A percentile compares a stretch with the other conserved stretches of the same genome.
phyloP scores from a whole-genome alignment of 352 stramenopile genomes.

The Phytophthora multivora region DNA sequence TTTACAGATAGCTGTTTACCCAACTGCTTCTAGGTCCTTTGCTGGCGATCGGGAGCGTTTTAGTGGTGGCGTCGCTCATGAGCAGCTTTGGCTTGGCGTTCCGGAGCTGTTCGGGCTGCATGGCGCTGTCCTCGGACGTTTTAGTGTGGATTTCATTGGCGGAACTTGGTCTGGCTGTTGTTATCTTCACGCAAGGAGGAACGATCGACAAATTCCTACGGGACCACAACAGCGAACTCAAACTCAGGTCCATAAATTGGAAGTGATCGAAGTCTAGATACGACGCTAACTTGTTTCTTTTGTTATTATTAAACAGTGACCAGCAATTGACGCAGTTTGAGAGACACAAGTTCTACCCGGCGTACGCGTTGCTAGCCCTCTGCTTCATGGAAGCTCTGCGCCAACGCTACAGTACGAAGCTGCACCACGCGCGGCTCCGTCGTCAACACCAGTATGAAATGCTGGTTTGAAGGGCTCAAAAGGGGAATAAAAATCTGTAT shows the following conservation, averaged over 20 bases:
- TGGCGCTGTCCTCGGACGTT: constrained; percentile 62
- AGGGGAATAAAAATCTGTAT: constrained; percentile 7
- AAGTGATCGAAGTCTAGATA: neutral
- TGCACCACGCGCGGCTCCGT: constrained; percentile 52
- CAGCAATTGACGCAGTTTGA: constrained; percentile 63
- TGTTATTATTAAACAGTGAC: constrained; percentile 17
- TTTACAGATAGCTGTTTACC: no score
- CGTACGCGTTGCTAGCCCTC: constrained; percentile 66
- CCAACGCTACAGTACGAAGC: constrained; percentile 72
- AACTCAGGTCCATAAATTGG: constrained; percentile 50
- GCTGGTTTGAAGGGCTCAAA: constrained; percentile 22
- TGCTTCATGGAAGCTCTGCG: constrained; percentile 81
- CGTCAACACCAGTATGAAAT: constrained; percentile 72
- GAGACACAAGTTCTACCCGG: constrained; percentile 73
- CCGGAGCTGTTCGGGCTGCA: constrained; percentile 47
- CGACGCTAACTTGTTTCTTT: neutral
- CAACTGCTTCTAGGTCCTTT: constrained; percentile 51
- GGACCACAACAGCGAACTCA: constrained; percentile 67
- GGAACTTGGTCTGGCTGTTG: constrained; percentile 72
- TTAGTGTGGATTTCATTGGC: constrained; percentile 66
- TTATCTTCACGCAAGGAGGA: constrained; percentile 75
- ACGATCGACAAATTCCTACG: constrained; percentile 72
- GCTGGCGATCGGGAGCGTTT: constrained; percentile 51
- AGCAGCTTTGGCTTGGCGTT: constrained; percentile 68
- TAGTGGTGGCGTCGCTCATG: constrained; percentile 61